Conservation (phyloP, 768 basidiomycete species). For the Suillus bovinus region DNA sequence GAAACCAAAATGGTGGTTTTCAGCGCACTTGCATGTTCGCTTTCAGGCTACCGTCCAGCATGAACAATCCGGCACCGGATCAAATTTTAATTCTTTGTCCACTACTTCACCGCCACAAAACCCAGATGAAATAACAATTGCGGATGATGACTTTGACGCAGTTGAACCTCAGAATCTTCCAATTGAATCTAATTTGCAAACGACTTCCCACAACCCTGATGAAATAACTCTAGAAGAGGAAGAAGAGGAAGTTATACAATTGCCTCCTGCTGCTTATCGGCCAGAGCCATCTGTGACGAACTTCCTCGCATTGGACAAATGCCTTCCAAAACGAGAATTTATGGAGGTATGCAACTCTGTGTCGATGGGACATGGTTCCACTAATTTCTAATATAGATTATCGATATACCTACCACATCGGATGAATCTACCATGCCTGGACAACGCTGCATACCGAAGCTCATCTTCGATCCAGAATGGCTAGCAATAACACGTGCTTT, state of each 20-base stretch:
- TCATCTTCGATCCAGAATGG: conserved; percentile 90
- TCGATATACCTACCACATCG: conserved; percentile 53
- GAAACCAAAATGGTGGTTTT: conserved; percentile 87
- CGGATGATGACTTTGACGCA: conserved; percentile 32
- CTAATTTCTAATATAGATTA: conserved; percentile 47
- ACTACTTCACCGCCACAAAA: conserved; percentile 15
- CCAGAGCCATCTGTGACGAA: conserved; percentile 47
- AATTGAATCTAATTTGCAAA: conserved; percentile 30
- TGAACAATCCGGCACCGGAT: conserved; percentile 15
- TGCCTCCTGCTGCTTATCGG: conserved; percentile 26
- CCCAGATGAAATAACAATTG: conserved; percentile 43
- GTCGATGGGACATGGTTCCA: neutral
- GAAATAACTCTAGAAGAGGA: conserved; percentile 52
- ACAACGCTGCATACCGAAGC: conserved; percentile 26
- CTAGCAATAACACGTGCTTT: conserved; percentile 90
- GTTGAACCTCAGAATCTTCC: conserved; percentile 8
- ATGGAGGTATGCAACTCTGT: conserved; percentile 59
- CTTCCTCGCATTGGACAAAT: conserved; percentile 93
- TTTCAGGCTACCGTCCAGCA: conserved; percentile 74
- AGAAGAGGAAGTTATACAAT: conserved; percentile 42
- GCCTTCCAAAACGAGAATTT: conserved; percentile 71
- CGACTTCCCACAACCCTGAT: conserved; percentile 45
- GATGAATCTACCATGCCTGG: conserved; percentile 11
- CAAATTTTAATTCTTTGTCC: conserved; percentile 4
- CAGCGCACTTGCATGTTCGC: conserved; percentile 87